Base-by-base conservation (phyloP, 2,329 filamentous ascomycete genomes). In the Epichloe brachyelytri region DNA sequence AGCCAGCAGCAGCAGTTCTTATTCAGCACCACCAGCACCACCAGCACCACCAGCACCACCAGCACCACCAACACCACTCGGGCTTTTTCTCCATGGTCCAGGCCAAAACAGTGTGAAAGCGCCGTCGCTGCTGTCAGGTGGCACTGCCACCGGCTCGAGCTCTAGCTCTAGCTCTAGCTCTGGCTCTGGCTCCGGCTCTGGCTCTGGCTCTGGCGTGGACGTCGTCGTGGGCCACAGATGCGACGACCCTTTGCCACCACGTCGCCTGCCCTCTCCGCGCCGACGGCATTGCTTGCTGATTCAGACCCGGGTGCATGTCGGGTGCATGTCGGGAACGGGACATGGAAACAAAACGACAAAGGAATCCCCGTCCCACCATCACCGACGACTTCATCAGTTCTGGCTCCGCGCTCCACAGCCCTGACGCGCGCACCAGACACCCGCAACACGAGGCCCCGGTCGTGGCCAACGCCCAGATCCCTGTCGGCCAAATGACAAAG, bases 81-180 rank as follows among this genome's bases (percentile, higher is more conserved):
- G 53, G n/a, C 53, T 58, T n/a, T 53, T 57, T 19, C 19, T 54
- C 43, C 50, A 55, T 26, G 38, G 37, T 22, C 30, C 46, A 14
- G 37, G 40, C 22, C 22, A 3, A 43, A 15, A 46, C 36, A 53
- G 22, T 46, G 40, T n/a, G 30, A 26, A 26, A 26, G 26, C 26
- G 26, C 26, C 11, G 20, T 15, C 7, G 20, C 15, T n/a, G 20
- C 11, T 11, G 40, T 26, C 26, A 3, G 26, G 26, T 3, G 45
- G 39, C 19, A 11, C 22, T 43, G 40, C 5, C 33, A 33, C 20
- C 11, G 10, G 10, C 4, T 26, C 30, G 15, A 41, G 46, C 45
- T 5, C 34, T 26, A 34, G 17, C 15, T 22, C 51, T 36, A n/a
- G 40, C 43, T 39, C 50, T 43, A 39, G 22, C 34, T 22, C 50